Conservation (phyloP, 2,329 filamentous ascomycete species). For the Mycosphaerella sp. region DNA sequence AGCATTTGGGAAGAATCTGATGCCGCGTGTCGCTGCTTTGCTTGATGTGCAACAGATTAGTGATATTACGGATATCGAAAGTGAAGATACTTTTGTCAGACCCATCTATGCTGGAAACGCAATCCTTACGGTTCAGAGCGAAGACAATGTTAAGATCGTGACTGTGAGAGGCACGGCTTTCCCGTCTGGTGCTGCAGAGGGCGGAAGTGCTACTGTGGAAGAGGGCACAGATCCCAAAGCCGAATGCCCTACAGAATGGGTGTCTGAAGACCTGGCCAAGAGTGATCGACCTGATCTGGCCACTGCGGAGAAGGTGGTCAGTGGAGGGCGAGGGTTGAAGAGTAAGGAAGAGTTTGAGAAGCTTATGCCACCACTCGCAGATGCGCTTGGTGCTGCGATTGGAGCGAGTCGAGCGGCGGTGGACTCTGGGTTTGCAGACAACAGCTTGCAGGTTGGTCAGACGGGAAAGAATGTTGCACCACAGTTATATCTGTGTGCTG, state of each 20-base stretch:
- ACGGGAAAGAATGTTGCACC: constrained; percentile 98
- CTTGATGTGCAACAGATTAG: constrained; percentile 91
- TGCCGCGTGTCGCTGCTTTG: constrained; percentile 85
- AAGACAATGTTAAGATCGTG: constrained; percentile 77
- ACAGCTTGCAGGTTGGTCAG: constrained; percentile 96
- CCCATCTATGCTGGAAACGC: constrained; percentile 98
- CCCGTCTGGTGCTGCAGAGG: constrained; percentile 62
- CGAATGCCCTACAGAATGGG: constrained; percentile 71
- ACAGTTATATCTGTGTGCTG: constrained; percentile 88
- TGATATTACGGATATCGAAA: constrained; percentile 79
- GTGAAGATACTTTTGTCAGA: constrained; percentile 89
- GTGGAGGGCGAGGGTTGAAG: constrained; percentile 89
- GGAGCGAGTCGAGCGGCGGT: constrained; percentile 92
- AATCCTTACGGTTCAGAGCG: constrained; percentile 89
- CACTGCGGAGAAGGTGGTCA: constrained; percentile 84
- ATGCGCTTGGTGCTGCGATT: constrained; percentile 89
- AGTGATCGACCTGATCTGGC: constrained; percentile 90
- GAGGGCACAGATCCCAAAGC: constrained; percentile 79
- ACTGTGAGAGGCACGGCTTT: constrained; percentile 94
- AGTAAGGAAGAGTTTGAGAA: constrained; percentile 97
- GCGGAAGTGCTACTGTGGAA: constrained; percentile 69
- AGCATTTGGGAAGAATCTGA: constrained; percentile 90
- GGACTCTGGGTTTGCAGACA: constrained; percentile 95
- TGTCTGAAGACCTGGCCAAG: constrained; percentile 87
- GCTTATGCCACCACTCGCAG: constrained; percentile 85